Evolutionary conservation across 1,284 basidiomycete species (phyloP).

Genomic region (Sanguinoderma infundibulare): DNA sequence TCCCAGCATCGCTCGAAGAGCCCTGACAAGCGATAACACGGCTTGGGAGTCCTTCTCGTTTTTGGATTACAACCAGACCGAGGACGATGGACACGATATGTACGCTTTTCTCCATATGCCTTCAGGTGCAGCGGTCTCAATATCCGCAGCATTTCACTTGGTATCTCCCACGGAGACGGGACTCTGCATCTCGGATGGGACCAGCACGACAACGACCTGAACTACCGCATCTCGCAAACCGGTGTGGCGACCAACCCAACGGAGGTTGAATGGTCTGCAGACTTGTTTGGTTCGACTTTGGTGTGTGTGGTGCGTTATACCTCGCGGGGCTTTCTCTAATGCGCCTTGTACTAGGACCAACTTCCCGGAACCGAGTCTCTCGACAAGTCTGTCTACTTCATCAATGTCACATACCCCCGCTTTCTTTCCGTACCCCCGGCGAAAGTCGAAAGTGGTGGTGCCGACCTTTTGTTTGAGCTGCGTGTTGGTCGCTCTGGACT

Average conservation of each 20-base stretch:
- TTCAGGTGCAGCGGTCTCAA: not conserved
- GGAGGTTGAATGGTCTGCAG: constrained; percentile 31
- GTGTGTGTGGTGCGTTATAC: constrained; percentile 4
- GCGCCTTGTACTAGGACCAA: constrained; percentile 34
- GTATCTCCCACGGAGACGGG: constrained; percentile 46
- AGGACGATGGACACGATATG: constrained; percentile 49
- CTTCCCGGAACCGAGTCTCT: constrained; percentile 43
- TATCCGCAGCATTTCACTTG: constrained; percentile 41
- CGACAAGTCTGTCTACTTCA: constrained; percentile 40
- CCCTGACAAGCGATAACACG: constrained; percentile 22
- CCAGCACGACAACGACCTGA: constrained; percentile 46
- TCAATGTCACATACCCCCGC: constrained; percentile 48
- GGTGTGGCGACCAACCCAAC: constrained; percentile 39
- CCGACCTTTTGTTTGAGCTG: constrained; percentile 44
- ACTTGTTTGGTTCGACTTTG: constrained; percentile 34
- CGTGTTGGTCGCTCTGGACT: constrained; percentile 46
- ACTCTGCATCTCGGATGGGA: constrained; percentile 48
- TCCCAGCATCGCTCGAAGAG: constrained; percentile 37
- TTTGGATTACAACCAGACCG: constrained; percentile 44
- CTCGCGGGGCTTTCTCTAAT: not conserved
- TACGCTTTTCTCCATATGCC: constrained; percentile 16
- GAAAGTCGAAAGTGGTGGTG: constrained; percentile 3
- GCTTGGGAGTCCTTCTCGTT: constrained; percentile 44
- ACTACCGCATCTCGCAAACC: constrained; percentile 42
- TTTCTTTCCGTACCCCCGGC: constrained; percentile 37